phyloP scores from a whole-genome alignment of 192 early-diverging fungal species.

The Geranomyces variabilis region DNA sequence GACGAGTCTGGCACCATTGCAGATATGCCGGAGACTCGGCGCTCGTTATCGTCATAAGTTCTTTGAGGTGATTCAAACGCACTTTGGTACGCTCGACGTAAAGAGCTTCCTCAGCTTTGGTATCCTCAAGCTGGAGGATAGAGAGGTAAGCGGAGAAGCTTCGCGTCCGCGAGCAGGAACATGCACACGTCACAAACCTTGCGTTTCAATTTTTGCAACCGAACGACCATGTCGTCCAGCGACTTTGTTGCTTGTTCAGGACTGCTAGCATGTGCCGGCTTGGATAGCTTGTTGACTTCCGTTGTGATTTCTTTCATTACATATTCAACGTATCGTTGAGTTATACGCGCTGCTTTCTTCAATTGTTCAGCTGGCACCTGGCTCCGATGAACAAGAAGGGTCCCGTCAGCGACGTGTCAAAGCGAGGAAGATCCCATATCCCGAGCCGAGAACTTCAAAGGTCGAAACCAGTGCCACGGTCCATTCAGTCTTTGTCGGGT shows the following conservation, averaged over 20 bases:
- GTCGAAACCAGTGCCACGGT: too few relatives aligned
- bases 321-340: conserved; percentile 83
- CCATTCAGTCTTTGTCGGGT: too few relatives aligned
- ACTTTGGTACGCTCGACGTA: conserved; percentile 71
- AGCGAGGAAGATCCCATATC: too few relatives aligned
- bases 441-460: too few relatives aligned
- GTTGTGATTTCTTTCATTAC: conserved; percentile 58
- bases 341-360: conserved; percentile 69
- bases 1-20: conserved; percentile 82
- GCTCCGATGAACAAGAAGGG: not conserved
- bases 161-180: not conserved
- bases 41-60: conserved; percentile 66
- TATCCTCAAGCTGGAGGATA: conserved; percentile 63
- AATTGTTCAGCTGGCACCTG: conserved; percentile 90
- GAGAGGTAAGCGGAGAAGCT: not conserved
- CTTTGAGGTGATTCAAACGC: conserved; percentile 77
- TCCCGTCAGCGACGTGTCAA: not conserved
- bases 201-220: conserved; percentile 72
- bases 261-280: not conserved
- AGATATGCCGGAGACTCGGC: conserved; percentile 73
- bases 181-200: conserved; percentile 53
- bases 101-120: conserved; percentile 73
- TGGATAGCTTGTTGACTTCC: conserved; percentile 26
- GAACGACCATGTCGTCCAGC: conserved; percentile 67
- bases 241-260: conserved; percentile 57